phyloP scores from a whole-genome alignment of 192 early-diverging fungal genomes.

The Dispira simplex region DNA sequence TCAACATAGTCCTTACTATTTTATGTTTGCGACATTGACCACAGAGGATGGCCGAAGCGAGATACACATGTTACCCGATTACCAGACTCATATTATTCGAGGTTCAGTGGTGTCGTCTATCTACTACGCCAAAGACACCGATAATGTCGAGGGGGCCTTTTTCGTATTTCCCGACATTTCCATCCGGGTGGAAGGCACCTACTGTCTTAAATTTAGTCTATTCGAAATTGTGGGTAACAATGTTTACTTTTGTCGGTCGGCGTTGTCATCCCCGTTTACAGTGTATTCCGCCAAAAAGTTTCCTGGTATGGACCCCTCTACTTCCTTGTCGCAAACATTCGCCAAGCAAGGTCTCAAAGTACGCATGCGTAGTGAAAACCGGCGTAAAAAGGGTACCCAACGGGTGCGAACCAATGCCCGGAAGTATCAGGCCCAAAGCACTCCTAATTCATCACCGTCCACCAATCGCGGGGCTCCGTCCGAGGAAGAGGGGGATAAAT shows the following conservation, averaged over 20 bases:
- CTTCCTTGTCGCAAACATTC: slow-evolving; percentile 74
- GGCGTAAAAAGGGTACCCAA: slow-evolving; percentile 3
- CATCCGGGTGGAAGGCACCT: slow-evolving; percentile 86
- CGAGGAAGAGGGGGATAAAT: no score
- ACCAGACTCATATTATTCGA: slow-evolving; percentile 79
- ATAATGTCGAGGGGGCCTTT: slow-evolving; percentile 78
- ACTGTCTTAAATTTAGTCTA: slow-evolving; percentile 68
- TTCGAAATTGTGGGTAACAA: slow-evolving; percentile 82
- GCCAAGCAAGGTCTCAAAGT: slow-evolving; percentile 95
- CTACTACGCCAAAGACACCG: slow-evolving; percentile 76
- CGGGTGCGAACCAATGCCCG: no score
- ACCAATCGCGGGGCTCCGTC: no score
- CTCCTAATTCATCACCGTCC: no score
- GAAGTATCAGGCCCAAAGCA: no score
- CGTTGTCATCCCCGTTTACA: slow-evolving; percentile 68
- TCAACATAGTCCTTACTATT: slow-evolving; percentile 84
- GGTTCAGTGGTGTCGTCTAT: slow-evolving; percentile 89
- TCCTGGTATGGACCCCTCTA: slow-evolving; percentile 94
- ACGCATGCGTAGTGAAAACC: slow-evolving; percentile 77
- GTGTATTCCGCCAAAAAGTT: slow-evolving; percentile 93
- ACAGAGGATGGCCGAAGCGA: slow-evolving; percentile 69
- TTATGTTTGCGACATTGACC: slow-evolving; percentile 91
- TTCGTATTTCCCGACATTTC: slow-evolving; percentile 96
- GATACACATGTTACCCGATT: slow-evolving; percentile 76
- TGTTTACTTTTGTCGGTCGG: slow-evolving; percentile 80